Conservation (phyloP, 768 basidiomycete species). For the Piloderma croceum region DNA sequence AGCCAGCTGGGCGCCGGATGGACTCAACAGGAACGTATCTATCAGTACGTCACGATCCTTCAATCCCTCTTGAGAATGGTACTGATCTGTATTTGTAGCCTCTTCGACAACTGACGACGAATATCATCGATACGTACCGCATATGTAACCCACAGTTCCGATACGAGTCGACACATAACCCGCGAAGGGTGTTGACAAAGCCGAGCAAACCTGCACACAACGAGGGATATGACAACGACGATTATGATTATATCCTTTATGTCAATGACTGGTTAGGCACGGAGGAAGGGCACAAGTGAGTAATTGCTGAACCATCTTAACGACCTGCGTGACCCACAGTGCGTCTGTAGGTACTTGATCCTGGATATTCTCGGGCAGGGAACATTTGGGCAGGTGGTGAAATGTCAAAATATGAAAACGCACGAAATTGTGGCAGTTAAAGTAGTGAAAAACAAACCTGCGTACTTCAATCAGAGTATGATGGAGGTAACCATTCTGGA, state of each 20-base stretch:
- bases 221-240: constrained; percentile 97
- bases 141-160: constrained; percentile 94
- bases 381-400: constrained; percentile 98
- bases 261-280: constrained; percentile 97
- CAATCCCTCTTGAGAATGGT: constrained; percentile 1
- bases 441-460: constrained; percentile 99
- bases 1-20: constrained; percentile 66
- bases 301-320: constrained; percentile 16
- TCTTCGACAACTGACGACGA: constrained; percentile 69
- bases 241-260: constrained; percentile 98
- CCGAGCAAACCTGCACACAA: constrained; percentile 95
- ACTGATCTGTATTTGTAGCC: constrained; percentile 27
- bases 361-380: constrained; percentile 98
- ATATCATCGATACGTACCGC: constrained; percentile 85
- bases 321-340: constrained; percentile 6
- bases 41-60: constrained; percentile 53
- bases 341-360: constrained; percentile 76
- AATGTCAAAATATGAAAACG: constrained; percentile 99
- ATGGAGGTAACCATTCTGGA: constrained; percentile 99
- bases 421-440: constrained; percentile 99
- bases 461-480: constrained; percentile 99
- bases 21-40: constrained; percentile 71
- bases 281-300: constrained; percentile 93
- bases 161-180: constrained; percentile 93
- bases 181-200: constrained; percentile 93